Base-by-base conservation (phyloP, 1,139 yeast genomes). In the Spencermartinsiella ligniputridi region DNA sequence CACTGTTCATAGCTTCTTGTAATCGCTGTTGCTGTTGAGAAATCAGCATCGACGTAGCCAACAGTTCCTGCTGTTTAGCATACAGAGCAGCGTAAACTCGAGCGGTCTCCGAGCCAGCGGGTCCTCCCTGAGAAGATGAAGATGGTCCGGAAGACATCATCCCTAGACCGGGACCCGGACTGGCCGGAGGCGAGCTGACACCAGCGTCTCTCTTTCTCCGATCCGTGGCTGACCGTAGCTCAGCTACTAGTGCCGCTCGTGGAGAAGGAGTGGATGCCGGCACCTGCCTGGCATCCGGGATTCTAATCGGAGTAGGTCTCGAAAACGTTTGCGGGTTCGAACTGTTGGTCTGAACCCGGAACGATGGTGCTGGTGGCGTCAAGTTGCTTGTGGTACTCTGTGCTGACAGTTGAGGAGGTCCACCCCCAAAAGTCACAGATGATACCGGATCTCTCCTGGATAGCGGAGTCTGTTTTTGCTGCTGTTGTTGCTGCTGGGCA, bases 31-130 rank as follows among this genome's bases (percentile, higher is more conserved):
- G 67, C 50, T 63, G 67, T 42, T 63, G 67, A 21, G 64, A 58
- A 39, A 63, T 61, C 21, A 54, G 47, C 47, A 60, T 45, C 32
- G 67, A 58, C 3, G 64, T 57, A 4, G 58, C 57, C 29, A 57
- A 35, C 42, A 69, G 64, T 39, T 66, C 69, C 49, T 69, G 72
- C 53, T 67, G 70, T 47, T 66, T 68, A 18, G 63, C 55, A 13
- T 60, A 62, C 35, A 71, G 46, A 22, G 67, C 68, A 1, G 66
- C 62, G 37, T 59, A 53, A 34, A 53, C 44, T 17, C 44, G 45
- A 11, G 55, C 32, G 5, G 32, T 27, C 13, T 27, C 32, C 8
- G 32, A 27, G n/a, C 13, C 4, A n/a, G 13, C 5, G 5, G 12
- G 15, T 5, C 8, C 13, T 5, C 32, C 15, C 8, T 6, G 8